A percentile compares a stretch with the other conserved stretches of the same genome.
phyloP scores from a whole-genome alignment of 495 filamentous ascomycete species.

The Aeminium ludgeri region DNA sequence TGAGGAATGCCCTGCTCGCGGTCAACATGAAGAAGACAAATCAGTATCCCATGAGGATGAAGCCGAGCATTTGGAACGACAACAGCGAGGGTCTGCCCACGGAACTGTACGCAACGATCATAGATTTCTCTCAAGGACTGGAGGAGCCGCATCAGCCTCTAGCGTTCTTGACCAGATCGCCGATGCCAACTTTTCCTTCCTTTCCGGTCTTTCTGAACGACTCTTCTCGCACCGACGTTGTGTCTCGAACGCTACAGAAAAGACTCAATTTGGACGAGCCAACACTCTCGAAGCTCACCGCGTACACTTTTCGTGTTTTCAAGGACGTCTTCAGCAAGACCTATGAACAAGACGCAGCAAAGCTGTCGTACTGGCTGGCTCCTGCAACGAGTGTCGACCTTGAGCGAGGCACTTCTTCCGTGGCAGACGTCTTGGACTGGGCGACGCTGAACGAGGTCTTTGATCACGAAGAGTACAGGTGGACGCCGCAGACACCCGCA shows the following conservation, averaged over 20 bases:
- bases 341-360: slow-evolving; percentile 43
- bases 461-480: slow-evolving; percentile 35
- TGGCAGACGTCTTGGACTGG: slow-evolving; percentile 48
- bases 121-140: slow-evolving; percentile 46
- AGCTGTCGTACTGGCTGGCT: slow-evolving; percentile 74
- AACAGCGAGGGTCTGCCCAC: slow-evolving; percentile 33
- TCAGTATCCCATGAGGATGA: slow-evolving; percentile 59
- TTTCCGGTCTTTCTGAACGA: slow-evolving; percentile 57
- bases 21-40: slow-evolving; percentile 57
- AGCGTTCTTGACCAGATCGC: slow-evolving; percentile 52
- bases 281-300: slow-evolving; percentile 36
- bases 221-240: slow-evolving; percentile 41
- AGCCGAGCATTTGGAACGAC: slow-evolving; percentile 62
- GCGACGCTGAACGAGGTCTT: slow-evolving; percentile 35
- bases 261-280: slow-evolving; percentile 28
- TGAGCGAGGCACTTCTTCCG: neutral
- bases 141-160: slow-evolving; percentile 44
- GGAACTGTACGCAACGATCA: slow-evolving; percentile 44
- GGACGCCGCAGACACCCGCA: slow-evolving; percentile 36
- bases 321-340: slow-evolving; percentile 79
- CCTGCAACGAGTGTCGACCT: slow-evolving; percentile 27
- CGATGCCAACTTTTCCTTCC: slow-evolving; percentile 43
- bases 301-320: slow-evolving; percentile 61
- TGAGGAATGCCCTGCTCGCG: slow-evolving; percentile 83
- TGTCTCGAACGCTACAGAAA: slow-evolving; percentile 24